Evolutionary conservation across 1,284 basidiomycete species (phyloP), one percentile per base, ranked within the genome.

Genomic region (Mycena sp.): DNA sequence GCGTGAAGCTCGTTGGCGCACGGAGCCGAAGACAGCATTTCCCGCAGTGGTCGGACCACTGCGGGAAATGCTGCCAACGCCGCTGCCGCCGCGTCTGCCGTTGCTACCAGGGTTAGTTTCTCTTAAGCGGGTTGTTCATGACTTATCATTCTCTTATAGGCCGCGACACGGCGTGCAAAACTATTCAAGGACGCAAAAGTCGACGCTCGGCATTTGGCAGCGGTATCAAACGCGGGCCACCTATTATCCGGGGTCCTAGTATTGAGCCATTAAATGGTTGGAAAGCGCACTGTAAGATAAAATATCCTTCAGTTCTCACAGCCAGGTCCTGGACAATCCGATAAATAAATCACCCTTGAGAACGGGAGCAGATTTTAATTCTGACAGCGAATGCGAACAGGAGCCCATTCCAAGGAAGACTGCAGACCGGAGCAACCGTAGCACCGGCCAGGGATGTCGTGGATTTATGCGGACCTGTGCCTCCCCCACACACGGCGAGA

Each of bases 321-420:
- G 89, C 88, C 23, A 90, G 76, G 68, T 90, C 89, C 87, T 89
- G 61, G 23, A n/a, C n/a, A n/a, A n/a, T n/a, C n/a, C 19, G 17
- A 26, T 17, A 30, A 40, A 25, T 12, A 19, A 25, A 29, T 37
- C 25, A 26, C 38, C n/a, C n/a, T n/a, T n/a, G 9, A 9, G 21
- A 9, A 30, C 23, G 16, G 17, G 6, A n/a, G 21, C n/a, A 41
- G 28, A 23, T 23, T 40, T 41, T 10, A 81, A n/a, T n/a, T n/a
- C 85, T 65, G 65, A 91, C 90, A 30, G 90, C 80, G 72, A 92
- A 92, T 29, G 89, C 87, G 68, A 92, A 93, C 62, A 92, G 81
- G 17, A 91, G 80, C 4, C 88, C 87, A 54, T 84, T 80, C 70
- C 87, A 83, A 54, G 90, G 87, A 17, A 90, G 80, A 29, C 78